Evolutionary conservation across 352 stramenopile genomes (phyloP).

Genomic region (Phytophthora litchii): DNA sequence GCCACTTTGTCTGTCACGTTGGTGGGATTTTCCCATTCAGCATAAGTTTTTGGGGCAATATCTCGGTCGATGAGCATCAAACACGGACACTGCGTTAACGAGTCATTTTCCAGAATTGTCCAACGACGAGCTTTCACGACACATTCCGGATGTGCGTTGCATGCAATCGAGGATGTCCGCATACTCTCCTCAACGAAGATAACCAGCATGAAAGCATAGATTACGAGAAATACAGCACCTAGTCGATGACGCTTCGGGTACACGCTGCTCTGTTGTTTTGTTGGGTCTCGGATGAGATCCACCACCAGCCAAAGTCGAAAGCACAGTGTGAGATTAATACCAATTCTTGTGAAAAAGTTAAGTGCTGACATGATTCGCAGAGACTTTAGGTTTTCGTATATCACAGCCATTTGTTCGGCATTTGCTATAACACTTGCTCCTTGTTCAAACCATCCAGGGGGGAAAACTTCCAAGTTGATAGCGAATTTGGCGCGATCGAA

Average conservation of each 20-base stretch:
- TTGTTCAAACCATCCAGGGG: conserved; percentile 29
- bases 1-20: conserved; percentile 39
- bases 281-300: conserved; percentile 10
- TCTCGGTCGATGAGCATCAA: conserved; percentile 46
- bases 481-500: conserved; percentile 29
- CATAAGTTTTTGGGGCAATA: conserved; percentile 20
- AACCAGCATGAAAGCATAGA: conserved; percentile 11
- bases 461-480: conserved; percentile 33
- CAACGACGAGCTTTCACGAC: conserved; percentile 33
- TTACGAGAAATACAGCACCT: conserved; percentile 14
- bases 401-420: conserved; percentile 22
- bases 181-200: conserved; percentile 31
- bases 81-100: conserved; percentile 41
- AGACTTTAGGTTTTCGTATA: conserved; percentile 37
- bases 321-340: conserved; percentile 33
- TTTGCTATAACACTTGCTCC: conserved; percentile 24
- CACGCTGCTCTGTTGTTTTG: conserved; percentile 22
- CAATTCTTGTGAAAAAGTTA: conserved; percentile 36
- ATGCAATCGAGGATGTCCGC: conserved; percentile 12
- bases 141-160: conserved; percentile 32
- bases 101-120: conserved; percentile 15
- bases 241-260: too few species aligned
- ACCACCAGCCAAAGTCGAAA: conserved; percentile 18
- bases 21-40: conserved; percentile 34
- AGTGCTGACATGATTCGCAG: conserved; percentile 35